Conservation (phyloP, 208 protist genomes). For the Novymonas esmeraldas region DNA sequence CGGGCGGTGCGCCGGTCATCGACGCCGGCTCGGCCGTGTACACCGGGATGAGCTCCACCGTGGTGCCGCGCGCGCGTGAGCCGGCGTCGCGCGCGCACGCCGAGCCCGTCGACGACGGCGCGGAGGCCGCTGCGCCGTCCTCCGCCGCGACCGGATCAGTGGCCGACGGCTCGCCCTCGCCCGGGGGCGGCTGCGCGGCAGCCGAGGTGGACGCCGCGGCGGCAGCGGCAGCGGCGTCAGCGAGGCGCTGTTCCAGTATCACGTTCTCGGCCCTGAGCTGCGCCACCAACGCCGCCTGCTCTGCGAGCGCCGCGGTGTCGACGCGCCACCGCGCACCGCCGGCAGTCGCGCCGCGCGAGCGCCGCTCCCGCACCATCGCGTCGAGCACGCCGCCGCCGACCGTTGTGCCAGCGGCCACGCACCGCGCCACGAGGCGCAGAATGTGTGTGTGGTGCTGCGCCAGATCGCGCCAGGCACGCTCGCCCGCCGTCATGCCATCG, state of each 20-base stretch:
- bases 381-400: constrained; percentile 15
- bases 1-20: neutral
- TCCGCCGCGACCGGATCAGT: no score
- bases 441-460: constrained; percentile 15
- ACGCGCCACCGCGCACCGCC: neutral
- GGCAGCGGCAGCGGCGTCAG: no score
- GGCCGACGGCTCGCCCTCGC: no score
- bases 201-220: no score
- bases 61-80: neutral
- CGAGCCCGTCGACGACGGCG: no score
- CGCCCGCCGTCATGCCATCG: neutral
- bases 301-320: neutral
- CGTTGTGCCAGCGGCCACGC: constrained; percentile 8
- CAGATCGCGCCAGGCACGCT: neutral
- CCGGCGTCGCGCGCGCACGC: no score
- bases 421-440: constrained; percentile 14
- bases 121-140: no score
- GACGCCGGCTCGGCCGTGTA: constrained; percentile 3
- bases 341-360: constrained; percentile 5
- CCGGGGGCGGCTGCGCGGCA: no score
- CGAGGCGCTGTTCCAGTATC: constrained; percentile 5
- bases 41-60: constrained; percentile 20
- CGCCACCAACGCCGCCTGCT: constrained; percentile 20
- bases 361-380: constrained; percentile 11
- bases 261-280: constrained; percentile 5